A percentile compares a stretch with the other conserved stretches of the same genome.
Conservation (phyloP, 1,284 basidiomycete genomes). For the Leccinum pachyderme region DNA sequence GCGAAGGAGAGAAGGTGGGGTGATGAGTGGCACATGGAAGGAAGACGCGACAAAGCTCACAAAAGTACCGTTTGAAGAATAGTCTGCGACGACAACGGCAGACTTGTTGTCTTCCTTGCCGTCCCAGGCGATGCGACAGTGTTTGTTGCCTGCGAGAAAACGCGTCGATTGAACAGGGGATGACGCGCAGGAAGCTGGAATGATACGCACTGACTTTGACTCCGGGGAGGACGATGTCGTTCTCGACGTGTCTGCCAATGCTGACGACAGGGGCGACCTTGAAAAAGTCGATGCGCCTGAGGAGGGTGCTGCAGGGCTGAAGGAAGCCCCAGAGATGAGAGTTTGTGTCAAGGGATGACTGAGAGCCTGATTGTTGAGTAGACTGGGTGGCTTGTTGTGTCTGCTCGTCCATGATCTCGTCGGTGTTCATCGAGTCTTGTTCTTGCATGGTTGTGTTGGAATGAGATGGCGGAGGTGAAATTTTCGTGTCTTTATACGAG, state of each 20-base stretch:
- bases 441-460: conserved; percentile 13
- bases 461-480: not conserved
- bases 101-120: conserved; percentile 50
- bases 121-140: conserved; percentile 67
- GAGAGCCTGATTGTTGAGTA: conserved; percentile 39
- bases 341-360: conserved; percentile 35
- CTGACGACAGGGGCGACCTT: conserved; percentile 46
- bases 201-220: conserved; percentile 70
- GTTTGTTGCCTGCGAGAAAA: conserved; percentile 54
- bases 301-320: conserved; percentile 50
- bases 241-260: conserved; percentile 55
- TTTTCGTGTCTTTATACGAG: conserved; percentile 19
- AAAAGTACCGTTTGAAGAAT: conserved; percentile 84
- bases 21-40: conserved; percentile 8
- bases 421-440: conserved; percentile 27
- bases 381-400: conserved; percentile 53
- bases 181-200: conserved; percentile 9
- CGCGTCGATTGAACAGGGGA: conserved; percentile 20
- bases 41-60: conserved; percentile 45
- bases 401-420: conserved; percentile 36
- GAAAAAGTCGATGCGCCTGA: conserved; percentile 59
- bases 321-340: conserved; percentile 66
- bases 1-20: not conserved
- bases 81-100: conserved; percentile 66
- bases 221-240: conserved; percentile 58